These are phyloP conservation scores for Alternaria hordeiaustralica DNA, from an alignment of 2,329 filamentous ascomycete species.

Conservation along the genomic window DNA sequence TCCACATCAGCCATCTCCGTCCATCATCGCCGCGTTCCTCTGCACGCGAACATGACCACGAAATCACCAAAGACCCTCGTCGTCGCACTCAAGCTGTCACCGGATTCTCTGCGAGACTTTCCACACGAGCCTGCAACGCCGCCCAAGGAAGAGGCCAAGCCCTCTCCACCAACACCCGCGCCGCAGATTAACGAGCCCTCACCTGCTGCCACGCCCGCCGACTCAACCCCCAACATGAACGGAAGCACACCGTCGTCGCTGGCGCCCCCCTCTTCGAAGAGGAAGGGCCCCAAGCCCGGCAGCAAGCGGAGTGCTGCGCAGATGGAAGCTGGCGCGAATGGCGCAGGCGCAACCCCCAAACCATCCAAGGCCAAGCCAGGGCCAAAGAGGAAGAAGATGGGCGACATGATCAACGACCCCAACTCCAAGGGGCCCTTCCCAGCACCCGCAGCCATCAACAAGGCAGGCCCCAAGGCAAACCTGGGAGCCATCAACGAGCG, in stretches of 20 bases:
- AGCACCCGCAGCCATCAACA: conserved; percentile 65
- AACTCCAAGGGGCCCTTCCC: conserved; percentile 50
- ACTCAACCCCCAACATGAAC: conserved; percentile 47
- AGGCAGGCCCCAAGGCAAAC: conserved; percentile 95
- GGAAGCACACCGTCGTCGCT: conserved; percentile 48
- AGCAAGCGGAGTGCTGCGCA: conserved; percentile 64
- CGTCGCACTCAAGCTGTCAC: conserved; percentile 44
- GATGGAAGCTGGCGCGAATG: conserved; percentile 57
- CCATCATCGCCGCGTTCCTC: conserved; percentile 29
- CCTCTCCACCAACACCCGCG: conserved; percentile 48
- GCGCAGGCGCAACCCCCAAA: conserved; percentile 59
- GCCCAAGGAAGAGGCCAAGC: conserved; percentile 43
- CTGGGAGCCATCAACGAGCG: conserved; percentile 97
- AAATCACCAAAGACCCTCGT: conserved; percentile 42
- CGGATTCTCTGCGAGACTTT: conserved; percentile 38
- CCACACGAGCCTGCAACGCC: conserved; percentile 32
- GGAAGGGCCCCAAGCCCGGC: conserved; percentile 74
- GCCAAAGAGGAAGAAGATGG: conserved; percentile 91
- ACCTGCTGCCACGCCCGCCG: conserved; percentile 50
- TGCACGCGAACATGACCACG: conserved; percentile 41
- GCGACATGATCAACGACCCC: conserved; percentile 58
- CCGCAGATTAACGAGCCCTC: conserved; percentile 45
- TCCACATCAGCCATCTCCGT: conserved; percentile 22
- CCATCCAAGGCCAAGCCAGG: conserved; percentile 81
- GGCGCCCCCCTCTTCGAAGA: conserved; percentile 64